phyloP scores from a whole-genome alignment of 345 rosid species.

The Toxicodendron radicans region DNA sequence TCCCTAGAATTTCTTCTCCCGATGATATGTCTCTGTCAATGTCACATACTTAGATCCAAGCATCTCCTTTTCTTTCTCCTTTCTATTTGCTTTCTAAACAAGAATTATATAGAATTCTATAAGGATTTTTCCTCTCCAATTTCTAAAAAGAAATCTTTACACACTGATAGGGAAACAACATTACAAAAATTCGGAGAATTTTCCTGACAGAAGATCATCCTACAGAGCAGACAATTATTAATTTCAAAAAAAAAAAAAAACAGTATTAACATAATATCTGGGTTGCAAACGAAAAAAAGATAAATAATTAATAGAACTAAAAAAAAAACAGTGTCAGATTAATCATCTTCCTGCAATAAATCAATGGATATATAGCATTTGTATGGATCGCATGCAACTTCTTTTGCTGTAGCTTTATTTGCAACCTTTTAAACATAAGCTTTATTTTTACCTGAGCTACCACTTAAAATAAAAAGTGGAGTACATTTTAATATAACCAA shows the following conservation, averaged over 20 bases:
- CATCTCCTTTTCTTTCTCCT: not conserved
- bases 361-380: not conserved
- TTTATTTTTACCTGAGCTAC: not conserved
- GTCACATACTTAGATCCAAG: not conserved
- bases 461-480: not conserved
- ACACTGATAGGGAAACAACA: not conserved
- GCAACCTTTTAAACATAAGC: not conserved
- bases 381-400: not conserved
- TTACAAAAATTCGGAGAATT: no score
- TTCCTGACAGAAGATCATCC: no score
- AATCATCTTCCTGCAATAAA: not conserved
- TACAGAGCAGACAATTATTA: no score
- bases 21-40: not conserved
- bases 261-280: no score
- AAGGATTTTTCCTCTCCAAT: no score
- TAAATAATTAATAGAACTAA: no score
- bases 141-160: no score
- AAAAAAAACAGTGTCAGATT: not conserved
- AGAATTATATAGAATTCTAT: not conserved
- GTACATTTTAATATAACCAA: not conserved
- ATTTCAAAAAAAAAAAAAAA: no score
- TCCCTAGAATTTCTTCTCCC: no score
- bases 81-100: not conserved
- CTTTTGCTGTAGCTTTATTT: not conserved
- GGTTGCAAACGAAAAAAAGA: no score